Evolutionary conservation across 306 rosid genomes (phyloP), one percentile per base, ranked within the genome.

Genomic region (Nissolia schottii): DNA sequence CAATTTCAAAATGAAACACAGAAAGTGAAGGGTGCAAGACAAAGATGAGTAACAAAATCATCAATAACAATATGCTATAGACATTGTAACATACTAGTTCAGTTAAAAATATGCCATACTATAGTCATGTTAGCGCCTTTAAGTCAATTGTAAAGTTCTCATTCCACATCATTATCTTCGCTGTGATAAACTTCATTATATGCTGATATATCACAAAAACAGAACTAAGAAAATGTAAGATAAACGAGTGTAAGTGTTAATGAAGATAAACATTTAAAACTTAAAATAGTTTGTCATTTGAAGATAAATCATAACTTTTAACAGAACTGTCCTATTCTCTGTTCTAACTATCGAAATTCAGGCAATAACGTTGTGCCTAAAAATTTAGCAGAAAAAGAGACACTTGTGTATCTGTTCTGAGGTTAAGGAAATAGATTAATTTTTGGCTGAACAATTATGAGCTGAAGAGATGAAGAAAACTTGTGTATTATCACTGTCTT

Each of bases 1-100:
- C 34, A 48, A n/a, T 27, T 54, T 24, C 58, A 71, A 55, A 72
- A 66, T 65, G 49, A 65, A 73, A 65, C 38, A n/a, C 24, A 27
- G 45, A 14, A 53, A 43, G 70, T 48, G 19, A 70, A 79, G 35
- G 75, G 41, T 15, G 19, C 43, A 12, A 72, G 67, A 58, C 4
- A 57, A 32, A 6, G 14, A 50, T 2, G 7, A 69, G 61, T 9
- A 29, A 58, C 51, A 64, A 53, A 55, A 37, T 14, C 49, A 22
- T 62, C 51, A 75, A 62, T 31, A 18, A 9, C 64, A 22, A n/a
- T n/a, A 32, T 45, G 57, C 31, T 37, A 61, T 48, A 37, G 45
- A 50, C 62, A 62, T 51, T 50, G 37, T 18, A 31, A 7, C 73
- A 60, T 63, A 31, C 57, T 27, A 31, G 76, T 20, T 41, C 73